Evolutionary conservation across 1,284 basidiomycete genomes (phyloP).

Genomic region (Rhodofomes roseus): DNA sequence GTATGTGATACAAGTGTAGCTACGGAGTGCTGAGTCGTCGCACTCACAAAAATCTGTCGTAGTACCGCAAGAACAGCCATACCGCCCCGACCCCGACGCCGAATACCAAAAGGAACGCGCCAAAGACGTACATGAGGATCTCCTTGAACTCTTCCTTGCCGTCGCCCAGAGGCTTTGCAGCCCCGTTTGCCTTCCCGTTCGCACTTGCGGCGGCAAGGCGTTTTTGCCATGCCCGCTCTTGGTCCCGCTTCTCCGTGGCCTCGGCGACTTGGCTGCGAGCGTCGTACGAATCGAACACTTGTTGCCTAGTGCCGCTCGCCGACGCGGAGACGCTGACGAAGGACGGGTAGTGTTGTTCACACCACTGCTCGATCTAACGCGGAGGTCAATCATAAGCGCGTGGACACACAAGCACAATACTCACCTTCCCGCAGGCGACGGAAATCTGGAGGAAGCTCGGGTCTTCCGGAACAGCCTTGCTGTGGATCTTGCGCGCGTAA

Average conservation of each 20-base stretch:
- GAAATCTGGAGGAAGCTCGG: constrained; percentile 84
- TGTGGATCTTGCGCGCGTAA: constrained; percentile 82
- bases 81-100: constrained; percentile 29
- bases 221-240: constrained; percentile 40
- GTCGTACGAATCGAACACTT: constrained; percentile 46
- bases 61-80: constrained; percentile 33
- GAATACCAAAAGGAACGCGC: constrained; percentile 38
- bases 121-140: constrained; percentile 33
- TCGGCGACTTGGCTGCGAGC: constrained; percentile 50
- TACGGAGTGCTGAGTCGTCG: not conserved
- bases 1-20: not conserved
- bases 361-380: constrained; percentile 86
- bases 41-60: not conserved
- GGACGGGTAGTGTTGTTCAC: constrained; percentile 84
- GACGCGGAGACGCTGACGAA: constrained; percentile 57
- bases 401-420: not conserved
- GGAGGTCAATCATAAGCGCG: not conserved
- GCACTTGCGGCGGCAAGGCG: constrained; percentile 25
- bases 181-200: constrained; percentile 13
- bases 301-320: constrained; percentile 27
- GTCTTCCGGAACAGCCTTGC: constrained; percentile 75
- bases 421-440: constrained; percentile 75
- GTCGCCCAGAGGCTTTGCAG: constrained; percentile 8
- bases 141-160: constrained; percentile 18
- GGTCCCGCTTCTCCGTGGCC: constrained; percentile 37